phyloP scores from a whole-genome alignment of 2,329 filamentous ascomycete genomes.

The Nothophoma quercina region DNA sequence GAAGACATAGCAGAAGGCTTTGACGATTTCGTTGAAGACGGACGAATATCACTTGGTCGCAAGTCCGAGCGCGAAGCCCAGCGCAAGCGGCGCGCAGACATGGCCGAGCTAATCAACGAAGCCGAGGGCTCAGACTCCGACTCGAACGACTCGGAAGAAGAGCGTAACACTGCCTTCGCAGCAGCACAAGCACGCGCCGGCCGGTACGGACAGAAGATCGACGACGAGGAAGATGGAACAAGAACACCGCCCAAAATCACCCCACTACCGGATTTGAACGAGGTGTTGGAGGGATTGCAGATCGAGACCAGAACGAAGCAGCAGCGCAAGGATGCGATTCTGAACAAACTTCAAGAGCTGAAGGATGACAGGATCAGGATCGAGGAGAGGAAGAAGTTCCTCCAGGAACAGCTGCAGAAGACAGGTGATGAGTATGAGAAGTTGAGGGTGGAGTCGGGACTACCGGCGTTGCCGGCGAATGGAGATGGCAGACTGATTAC shows the following conservation, averaged over 20 bases:
- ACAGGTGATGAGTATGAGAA: conserved; percentile 76
- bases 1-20: conserved; percentile 94
- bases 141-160: conserved; percentile 69
- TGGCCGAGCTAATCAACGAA: conserved; percentile 81
- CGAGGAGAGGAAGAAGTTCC: conserved; percentile 73
- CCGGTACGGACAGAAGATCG: conserved; percentile 71
- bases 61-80: conserved; percentile 78
- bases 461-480: conserved; percentile 44
- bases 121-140: conserved; percentile 79
- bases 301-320: conserved; percentile 70
- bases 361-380: conserved; percentile 74
- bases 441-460: conserved; percentile 59
- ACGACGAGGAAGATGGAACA: conserved; percentile 53
- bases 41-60: conserved; percentile 76
- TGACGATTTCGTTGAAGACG: conserved; percentile 89
- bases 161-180: conserved; percentile 81
- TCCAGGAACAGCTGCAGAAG: conserved; percentile 81
- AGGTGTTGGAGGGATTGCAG: conserved; percentile 70
- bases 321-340: conserved; percentile 63
- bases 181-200: conserved; percentile 84
- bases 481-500: conserved; percentile 41
- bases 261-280: conserved; percentile 75
- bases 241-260: conserved; percentile 77
- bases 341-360: conserved; percentile 70
- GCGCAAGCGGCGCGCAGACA: conserved; percentile 73